Base-by-base conservation (phyloP, 2,329 filamentous ascomycete genomes). In the Pyrenochaeta sp. region DNA sequence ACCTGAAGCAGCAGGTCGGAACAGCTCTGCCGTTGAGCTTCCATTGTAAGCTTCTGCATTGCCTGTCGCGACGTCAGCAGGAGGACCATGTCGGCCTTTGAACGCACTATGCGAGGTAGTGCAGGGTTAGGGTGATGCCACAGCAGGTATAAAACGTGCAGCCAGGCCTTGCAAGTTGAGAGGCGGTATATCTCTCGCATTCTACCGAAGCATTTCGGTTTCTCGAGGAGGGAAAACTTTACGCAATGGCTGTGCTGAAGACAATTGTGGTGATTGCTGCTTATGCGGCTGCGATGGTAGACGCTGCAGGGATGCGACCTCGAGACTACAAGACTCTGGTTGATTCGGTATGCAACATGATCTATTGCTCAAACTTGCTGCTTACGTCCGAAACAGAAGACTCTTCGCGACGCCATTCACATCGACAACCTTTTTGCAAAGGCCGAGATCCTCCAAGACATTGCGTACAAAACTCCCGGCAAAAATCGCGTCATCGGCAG, bases 401-500 rank as follows among this genome's bases (percentile, higher is more conserved):
- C 58, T 12, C 53, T 73, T 10, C 68, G 67, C 20, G 60, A 66
- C 20, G 35, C 55, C 12, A 52, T 73, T 15, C 51, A 68, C 2
- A 61, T 63, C 23, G 66, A 71, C 29, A 70, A 70, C 20, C 43
- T 73, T 31, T 60, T 53, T 27, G 60, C 62, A 14, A 71, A 68
- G 43, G 71, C 72, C 14, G 59, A 73, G 40, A 64, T 63, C 12
- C 60, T 79, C 3, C 71, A 79, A 51, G 58, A 68, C 30, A 69
- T 77, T 27, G 77, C 77, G 14, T 79, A 78, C 60, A 66, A 63
- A 33, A 75, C 75, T 10, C 61, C 68, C 4, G 67, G 66, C 31
- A 73, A 75, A 47, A 78, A 78, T 54, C 71, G 77, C n/a, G 69
- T 78, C 12, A 77, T 77, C 54, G 73, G 75, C 17, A 74, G 71